A percentile compares a stretch with the other conserved stretches of the same genome.
These are phyloP conservation scores for Xylaria nigripes DNA, from an alignment of 495 filamentous ascomycete species.

Conservation along the genomic window DNA sequence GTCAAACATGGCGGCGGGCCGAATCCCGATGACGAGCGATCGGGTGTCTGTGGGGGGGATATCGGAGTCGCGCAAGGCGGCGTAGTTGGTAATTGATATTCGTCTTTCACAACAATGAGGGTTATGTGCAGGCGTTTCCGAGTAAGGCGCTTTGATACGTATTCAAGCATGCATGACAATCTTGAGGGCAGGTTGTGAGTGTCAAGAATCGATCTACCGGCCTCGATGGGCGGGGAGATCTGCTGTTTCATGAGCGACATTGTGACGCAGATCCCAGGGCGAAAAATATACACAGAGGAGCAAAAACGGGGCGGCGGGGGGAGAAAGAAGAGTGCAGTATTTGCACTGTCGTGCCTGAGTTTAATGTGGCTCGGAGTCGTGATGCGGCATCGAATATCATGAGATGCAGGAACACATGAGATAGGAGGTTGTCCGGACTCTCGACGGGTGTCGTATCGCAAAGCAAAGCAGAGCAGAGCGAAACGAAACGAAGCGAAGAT, in stretches of 20 bases:
- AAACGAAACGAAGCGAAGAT: background rate
- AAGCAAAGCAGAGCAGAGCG: background rate
- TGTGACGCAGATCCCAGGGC: background rate
- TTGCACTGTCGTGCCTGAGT: background rate
- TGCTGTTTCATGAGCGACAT: slow-evolving; percentile 36
- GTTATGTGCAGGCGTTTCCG: slow-evolving; percentile 40
- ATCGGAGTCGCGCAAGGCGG: slow-evolving; percentile 19
- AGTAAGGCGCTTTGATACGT: slow-evolving; percentile 42
- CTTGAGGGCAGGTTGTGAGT: slow-evolving; percentile 37
- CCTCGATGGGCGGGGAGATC: slow-evolving; percentile 50
- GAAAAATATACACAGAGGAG: background rate
- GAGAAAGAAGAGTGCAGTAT: slow-evolving; percentile 1
- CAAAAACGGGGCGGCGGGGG: background rate
- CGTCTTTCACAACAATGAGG: slow-evolving; percentile 41
- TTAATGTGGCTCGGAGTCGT: background rate
- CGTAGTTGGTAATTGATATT: slow-evolving; percentile 36
- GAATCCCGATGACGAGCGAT: slow-evolving; percentile 13
- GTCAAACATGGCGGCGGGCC: slow-evolving; percentile 25
- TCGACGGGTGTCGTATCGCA: background rate
- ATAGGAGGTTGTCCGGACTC: background rate
- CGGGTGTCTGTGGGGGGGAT: slow-evolving; percentile 22
- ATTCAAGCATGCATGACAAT: slow-evolving; percentile 39
- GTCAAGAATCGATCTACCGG: slow-evolving; percentile 42
- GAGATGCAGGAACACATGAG: background rate
- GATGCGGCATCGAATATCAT: background rate